A percentile compares a stretch with the other conserved stretches of the same genome.
Evolutionary conservation across 805 yeast species (phyloP).

Genomic region (Komagataella pseudopastoris): DNA sequence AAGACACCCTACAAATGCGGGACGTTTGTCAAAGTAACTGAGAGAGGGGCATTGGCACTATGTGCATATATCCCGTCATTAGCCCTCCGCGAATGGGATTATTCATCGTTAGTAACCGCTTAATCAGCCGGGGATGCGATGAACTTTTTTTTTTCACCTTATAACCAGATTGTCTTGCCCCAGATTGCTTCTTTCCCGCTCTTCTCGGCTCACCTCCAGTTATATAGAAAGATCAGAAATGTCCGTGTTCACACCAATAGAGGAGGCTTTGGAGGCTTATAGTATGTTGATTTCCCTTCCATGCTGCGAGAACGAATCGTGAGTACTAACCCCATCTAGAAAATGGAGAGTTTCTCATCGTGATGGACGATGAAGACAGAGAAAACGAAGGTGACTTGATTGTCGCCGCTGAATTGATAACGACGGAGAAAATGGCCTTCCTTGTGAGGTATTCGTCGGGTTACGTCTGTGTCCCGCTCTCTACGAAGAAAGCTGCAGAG

Average conservation of each 20-base stretch:
- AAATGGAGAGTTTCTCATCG: conserved; percentile 75
- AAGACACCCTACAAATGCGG: not conserved
- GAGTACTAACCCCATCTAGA: conserved; percentile 12
- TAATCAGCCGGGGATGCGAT: not conserved
- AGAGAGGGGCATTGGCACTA: not conserved
- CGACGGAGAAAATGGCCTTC: conserved; percentile 87
- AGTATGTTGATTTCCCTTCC: conserved; percentile 19
- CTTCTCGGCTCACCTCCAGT: not conserved
- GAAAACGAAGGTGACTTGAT: conserved; percentile 97
- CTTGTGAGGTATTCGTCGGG: conserved; percentile 81
- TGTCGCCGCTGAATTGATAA: conserved; percentile 74
- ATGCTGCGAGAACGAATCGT: not conserved
- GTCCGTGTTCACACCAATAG: conserved; percentile 35
- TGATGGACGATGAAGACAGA: conserved; percentile 93
- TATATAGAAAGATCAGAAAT: not conserved
- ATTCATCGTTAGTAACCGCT: not conserved
- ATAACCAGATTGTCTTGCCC: not conserved
- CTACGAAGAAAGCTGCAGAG: conserved; percentile 63
- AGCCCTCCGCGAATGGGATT: not conserved
- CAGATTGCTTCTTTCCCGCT: not conserved
- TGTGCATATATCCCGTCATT: not conserved
- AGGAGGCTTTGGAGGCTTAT: conserved; percentile 63
- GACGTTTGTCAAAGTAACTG: not conserved
- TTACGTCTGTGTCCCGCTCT: conserved; percentile 84
- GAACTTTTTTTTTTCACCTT: not conserved